phyloP scores from a whole-genome alignment of 208 protist species.

The Trypanosoma grayi region DNA sequence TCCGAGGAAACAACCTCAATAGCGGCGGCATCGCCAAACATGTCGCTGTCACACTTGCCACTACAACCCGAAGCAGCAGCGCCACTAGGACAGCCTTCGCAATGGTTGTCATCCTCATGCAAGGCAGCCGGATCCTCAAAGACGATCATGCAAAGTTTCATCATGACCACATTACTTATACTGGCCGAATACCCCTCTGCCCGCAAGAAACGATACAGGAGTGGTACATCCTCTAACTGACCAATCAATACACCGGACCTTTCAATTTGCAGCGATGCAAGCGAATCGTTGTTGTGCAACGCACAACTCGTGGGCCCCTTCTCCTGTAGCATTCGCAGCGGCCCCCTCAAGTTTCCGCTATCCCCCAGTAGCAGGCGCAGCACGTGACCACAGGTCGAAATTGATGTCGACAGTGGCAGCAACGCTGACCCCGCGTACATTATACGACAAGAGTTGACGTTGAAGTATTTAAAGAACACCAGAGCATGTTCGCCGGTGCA shows the following conservation, averaged over 20 bases:
- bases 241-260: constrained; percentile 44
- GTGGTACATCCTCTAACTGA: constrained; percentile 41
- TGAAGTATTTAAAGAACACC: constrained; percentile 81
- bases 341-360: background rate
- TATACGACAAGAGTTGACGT: constrained; percentile 48
- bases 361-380: constrained; percentile 36
- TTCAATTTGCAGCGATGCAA: constrained; percentile 25
- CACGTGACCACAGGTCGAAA: constrained; percentile 37
- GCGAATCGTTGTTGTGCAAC: constrained; percentile 30
- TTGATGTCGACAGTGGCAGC: constrained; percentile 38
- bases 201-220: constrained; percentile 27
- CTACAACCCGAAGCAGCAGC: too few relatives aligned
- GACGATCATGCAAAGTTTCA: too few relatives aligned
- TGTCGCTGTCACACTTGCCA: too few relatives aligned
- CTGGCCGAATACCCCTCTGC: constrained; percentile 42
- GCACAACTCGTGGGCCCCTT: constrained; percentile 19
- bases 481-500: constrained; percentile 41
- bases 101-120: too few relatives aligned
- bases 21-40: background rate
- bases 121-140: too few relatives aligned
- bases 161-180: constrained; percentile 27
- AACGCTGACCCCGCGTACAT: constrained; percentile 57
- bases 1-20: background rate
- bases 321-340: constrained; percentile 50
- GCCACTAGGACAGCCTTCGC: background rate